phyloP scores from a whole-genome alignment of 1,139 yeast genomes.

The Suhomyces ambrosiae region DNA sequence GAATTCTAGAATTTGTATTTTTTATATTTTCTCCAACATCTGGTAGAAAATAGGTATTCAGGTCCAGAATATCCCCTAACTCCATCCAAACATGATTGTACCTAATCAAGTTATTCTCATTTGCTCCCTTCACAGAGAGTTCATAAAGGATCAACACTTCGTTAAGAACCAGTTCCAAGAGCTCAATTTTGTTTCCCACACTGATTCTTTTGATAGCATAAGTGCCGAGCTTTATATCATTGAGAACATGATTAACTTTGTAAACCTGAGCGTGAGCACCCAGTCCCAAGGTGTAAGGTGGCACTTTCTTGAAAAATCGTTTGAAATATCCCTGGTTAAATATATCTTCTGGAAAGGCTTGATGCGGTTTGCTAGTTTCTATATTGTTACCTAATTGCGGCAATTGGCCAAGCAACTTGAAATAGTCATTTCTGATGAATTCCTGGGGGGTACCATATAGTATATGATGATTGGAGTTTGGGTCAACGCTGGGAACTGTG shows the following conservation, averaged over 20 bases:
- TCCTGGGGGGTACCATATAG: constrained; percentile 10
- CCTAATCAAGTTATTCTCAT: constrained; percentile 64
- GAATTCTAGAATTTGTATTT: constrained; percentile 41
- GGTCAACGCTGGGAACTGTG: constrained; percentile 2
- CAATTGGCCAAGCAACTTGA: constrained; percentile 37
- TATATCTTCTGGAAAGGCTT: constrained; percentile 37
- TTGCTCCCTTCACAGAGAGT: constrained; percentile 43
- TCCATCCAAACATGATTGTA: constrained; percentile 95
- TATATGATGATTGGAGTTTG: not conserved
- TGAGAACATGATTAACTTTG: constrained; percentile 77
- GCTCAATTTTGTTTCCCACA: constrained; percentile 71
- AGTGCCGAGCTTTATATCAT: constrained; percentile 69
- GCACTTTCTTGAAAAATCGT: constrained; percentile 59
- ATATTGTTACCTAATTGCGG: constrained; percentile 17
- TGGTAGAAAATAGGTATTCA: constrained; percentile 32
- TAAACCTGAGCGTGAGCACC: constrained; percentile 87
- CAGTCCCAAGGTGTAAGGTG: constrained; percentile 57
- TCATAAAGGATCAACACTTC: constrained; percentile 72
- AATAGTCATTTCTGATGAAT: constrained; percentile 45
- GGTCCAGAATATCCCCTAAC: constrained; percentile 59
- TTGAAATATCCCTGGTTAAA: constrained; percentile 77
- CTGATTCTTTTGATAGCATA: constrained; percentile 86
- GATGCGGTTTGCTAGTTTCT: constrained; percentile 2
- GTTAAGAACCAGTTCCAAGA: constrained; percentile 68
- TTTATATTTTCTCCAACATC: constrained; percentile 11